Conservation (phyloP, 1,284 basidiomycete species). For the Ganoderma meredithae region DNA sequence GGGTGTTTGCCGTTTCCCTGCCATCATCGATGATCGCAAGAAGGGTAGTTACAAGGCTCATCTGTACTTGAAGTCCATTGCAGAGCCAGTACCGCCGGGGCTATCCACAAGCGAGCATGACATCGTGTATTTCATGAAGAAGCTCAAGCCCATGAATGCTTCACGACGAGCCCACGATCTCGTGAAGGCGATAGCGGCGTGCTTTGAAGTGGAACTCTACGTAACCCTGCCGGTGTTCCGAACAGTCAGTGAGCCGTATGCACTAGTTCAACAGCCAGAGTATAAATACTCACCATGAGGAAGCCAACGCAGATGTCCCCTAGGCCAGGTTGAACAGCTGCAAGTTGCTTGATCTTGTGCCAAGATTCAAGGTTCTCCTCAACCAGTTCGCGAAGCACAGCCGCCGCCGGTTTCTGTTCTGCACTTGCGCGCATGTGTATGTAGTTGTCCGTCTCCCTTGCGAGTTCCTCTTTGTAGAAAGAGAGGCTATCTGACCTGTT, state of each 20-base stretch:
- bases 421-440: conserved; percentile 22
- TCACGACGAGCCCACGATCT: conserved; percentile 19
- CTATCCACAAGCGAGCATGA: too few relatives aligned
- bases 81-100: too few relatives aligned
- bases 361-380: conserved; percentile 24
- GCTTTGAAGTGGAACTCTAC: conserved; percentile 29
- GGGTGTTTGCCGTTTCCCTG: too few relatives aligned
- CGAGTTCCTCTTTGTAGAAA: conserved; percentile 32
- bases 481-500: conserved; percentile 18
- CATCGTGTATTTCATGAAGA: too few relatives aligned
- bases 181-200: conserved; percentile 26
- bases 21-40: too few relatives aligned
- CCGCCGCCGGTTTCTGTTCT: conserved; percentile 11
- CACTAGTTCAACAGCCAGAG: neutral
- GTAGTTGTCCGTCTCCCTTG: conserved; percentile 27
- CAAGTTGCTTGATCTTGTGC: conserved; percentile 12
- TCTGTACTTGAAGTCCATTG: too few relatives aligned
- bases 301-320: conserved; percentile 3
- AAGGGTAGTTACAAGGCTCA: too few relatives aligned
- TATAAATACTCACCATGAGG: conserved; percentile 20
- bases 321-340: neutral
- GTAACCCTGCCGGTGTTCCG: conserved; percentile 12
- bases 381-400: conserved; percentile 21
- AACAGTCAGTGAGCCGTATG: neutral
- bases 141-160: neutral